Evolutionary conservation across 2,329 filamentous ascomycete species (phyloP), one percentile per base, ranked within the genome.

Genomic region (Fusarium musae): DNA sequence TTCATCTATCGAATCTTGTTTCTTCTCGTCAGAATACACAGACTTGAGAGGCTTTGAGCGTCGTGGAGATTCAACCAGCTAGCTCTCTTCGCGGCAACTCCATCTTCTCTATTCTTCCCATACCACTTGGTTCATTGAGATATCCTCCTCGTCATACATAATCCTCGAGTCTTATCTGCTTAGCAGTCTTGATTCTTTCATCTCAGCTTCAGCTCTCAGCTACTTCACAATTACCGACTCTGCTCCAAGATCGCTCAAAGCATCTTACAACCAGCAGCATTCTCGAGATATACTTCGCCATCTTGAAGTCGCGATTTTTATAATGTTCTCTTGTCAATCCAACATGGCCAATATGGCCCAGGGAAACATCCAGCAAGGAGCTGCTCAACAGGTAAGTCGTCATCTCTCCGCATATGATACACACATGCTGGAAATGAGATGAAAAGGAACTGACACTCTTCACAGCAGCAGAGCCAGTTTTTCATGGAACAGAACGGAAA

Each of bases 391-490:
- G 53, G 70, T 65, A 52, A 62, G 64, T 47, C 10, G 32, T 58
- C 23, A 23, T 42, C 32, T 17, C 21, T 23, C 37, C 37, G 37
- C 21, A 44, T 23, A 44, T 43, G 30, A 34, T 34, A 34, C 16
- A 19, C 30, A 23, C 7, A 21, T 8, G 40, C 30, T 21, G 15
- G 17, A 43, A 16, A 28, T 50, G 40, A 11, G 66, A 52, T 47
- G 46, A 63, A 57, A 67, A 58, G 15, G 13, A 37, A 56, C 69
- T 65, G 26, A 72, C 44, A 37, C 19, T 52, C 26, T 46, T 58
- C 15, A 9, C 34, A 69, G 37, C 37, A 64, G 32, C 23, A 50
- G 30, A 40, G 28, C n/a, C 26, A 23, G 30, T 9, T 19, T 36
- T 36, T 49, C 26, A 11, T 19, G 49, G 49, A 23, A 7, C 46